Evolutionary conservation across 306 rosid species (phyloP).

Genomic region (Medicago arabica): DNA sequence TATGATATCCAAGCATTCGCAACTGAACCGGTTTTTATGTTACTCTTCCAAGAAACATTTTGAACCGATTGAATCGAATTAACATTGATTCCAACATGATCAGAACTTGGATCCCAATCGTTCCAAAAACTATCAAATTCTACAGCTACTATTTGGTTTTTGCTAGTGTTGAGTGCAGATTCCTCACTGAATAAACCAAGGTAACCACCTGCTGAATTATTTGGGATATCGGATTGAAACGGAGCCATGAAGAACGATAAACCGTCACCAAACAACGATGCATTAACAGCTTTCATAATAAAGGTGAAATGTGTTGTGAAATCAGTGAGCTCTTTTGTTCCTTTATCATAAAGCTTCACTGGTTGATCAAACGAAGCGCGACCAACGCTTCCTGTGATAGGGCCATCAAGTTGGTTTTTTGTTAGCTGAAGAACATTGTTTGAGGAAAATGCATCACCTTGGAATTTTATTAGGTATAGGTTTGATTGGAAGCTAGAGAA

Average conservation of each 20-base stretch:
- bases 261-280: slow-evolving; percentile 53
- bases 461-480: slow-evolving; percentile 40
- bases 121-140: slow-evolving; percentile 65
- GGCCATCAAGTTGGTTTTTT: slow-evolving; percentile 54
- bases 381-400: slow-evolving; percentile 57
- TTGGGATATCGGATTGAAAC: slow-evolving; percentile 55
- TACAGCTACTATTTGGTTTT: slow-evolving; percentile 66
- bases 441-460: slow-evolving; percentile 61
- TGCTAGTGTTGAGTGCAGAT: slow-evolving; percentile 44
- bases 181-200: slow-evolving; percentile 57
- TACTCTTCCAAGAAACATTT: slow-evolving; percentile 50
- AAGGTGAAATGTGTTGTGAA: slow-evolving; percentile 84
- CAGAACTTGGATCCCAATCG: slow-evolving; percentile 61
- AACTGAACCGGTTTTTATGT: slow-evolving; percentile 54
- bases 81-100: slow-evolving; percentile 75
- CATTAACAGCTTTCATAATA: slow-evolving; percentile 40
- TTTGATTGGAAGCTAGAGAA: slow-evolving; percentile 50
- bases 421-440: slow-evolving; percentile 62
- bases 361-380: slow-evolving; percentile 60
- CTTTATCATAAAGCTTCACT: slow-evolving; percentile 61
- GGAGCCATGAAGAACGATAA: slow-evolving; percentile 73
- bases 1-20: slow-evolving; percentile 75
- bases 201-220: slow-evolving; percentile 58
- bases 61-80: slow-evolving; percentile 61
- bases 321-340: slow-evolving; percentile 55